These are phyloP conservation scores for Daldinia sp. DNA, from an alignment of 2,329 filamentous ascomycete species.

Conservation along the genomic window DNA sequence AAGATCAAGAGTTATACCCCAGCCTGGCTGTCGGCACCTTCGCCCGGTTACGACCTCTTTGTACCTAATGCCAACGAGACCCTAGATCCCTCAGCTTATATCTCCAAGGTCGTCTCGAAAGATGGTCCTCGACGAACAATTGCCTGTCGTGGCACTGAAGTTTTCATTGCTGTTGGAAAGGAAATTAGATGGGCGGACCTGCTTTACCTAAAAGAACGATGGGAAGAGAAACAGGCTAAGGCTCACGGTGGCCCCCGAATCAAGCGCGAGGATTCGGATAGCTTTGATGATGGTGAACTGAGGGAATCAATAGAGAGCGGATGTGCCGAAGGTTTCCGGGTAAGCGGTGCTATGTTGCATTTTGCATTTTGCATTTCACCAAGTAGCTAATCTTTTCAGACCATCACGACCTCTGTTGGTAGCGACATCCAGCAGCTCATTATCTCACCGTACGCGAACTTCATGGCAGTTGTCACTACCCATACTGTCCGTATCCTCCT, in stretches of 20 bases:
- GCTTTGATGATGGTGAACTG: constrained; percentile 52
- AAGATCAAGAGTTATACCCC: constrained; percentile 88
- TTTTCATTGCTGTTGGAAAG: constrained; percentile 89
- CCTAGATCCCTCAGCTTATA: constrained; percentile 54
- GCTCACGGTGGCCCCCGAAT: constrained; percentile 55
- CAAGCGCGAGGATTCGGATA: constrained; percentile 62
- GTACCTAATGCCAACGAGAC: constrained; percentile 58
- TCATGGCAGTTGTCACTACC: constrained; percentile 85
- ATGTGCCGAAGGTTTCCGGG: constrained; percentile 60
- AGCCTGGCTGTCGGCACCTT: constrained; percentile 83
- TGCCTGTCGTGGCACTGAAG: constrained; percentile 83
- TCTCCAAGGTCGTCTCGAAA: constrained; percentile 55
- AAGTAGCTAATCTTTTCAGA: constrained; percentile 59
- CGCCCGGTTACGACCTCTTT: constrained; percentile 84
- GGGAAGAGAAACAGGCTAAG: constrained; percentile 57
- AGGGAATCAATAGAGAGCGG: constrained; percentile 48
- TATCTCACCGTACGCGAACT: constrained; percentile 84
- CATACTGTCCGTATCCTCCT: constrained; percentile 90
- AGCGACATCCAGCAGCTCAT: constrained; percentile 87
- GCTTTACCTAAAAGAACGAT: constrained; percentile 77
- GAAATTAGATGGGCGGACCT: constrained; percentile 94
- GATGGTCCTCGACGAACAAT: constrained; percentile 73
- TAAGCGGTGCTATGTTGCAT: constrained; percentile 50
- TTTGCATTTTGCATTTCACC: neutral
- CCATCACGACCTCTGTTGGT: constrained; percentile 81